Evolutionary conservation across 1,284 basidiomycete species (phyloP).

Genomic region (Taiwanofungus camphoratus): DNA sequence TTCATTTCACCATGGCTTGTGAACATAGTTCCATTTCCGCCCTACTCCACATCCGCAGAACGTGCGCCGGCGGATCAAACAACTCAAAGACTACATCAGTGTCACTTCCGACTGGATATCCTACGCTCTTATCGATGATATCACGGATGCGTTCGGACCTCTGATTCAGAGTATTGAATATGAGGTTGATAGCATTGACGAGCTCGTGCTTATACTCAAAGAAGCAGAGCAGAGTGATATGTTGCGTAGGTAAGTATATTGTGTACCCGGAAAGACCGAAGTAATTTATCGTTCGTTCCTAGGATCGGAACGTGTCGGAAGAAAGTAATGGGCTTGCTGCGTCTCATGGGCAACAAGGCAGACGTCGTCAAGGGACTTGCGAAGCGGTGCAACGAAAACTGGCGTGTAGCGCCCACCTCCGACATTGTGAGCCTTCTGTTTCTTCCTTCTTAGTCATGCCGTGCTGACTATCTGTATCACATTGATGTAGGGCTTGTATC

Average conservation of each 20-base stretch:
- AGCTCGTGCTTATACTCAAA: slow-evolving; percentile 95
- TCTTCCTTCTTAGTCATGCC: background rate
- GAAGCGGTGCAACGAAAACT: slow-evolving; percentile 98
- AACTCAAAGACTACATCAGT: slow-evolving; percentile 98
- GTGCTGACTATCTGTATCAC: background rate
- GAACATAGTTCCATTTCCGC: slow-evolving; percentile 89
- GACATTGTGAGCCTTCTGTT: slow-evolving; percentile 71
- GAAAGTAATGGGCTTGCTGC: slow-evolving; percentile 97
- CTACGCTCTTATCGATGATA: slow-evolving; percentile 99
- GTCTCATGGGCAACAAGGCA: slow-evolving; percentile 98
- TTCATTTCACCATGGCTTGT: background rate
- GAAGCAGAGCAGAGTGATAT: slow-evolving; percentile 80
- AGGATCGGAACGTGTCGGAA: slow-evolving; percentile 98
- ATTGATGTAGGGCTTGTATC: slow-evolving; percentile 74
- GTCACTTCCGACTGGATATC: slow-evolving; percentile 99
- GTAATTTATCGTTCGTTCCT: slow-evolving; percentile 7
- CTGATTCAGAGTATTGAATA: slow-evolving; percentile 99
- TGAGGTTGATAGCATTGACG: slow-evolving; percentile 98
- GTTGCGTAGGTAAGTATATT: slow-evolving; percentile 46
- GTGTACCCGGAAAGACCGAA: background rate
- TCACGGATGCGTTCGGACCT: slow-evolving; percentile 98
- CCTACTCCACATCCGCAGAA: slow-evolving; percentile 98
- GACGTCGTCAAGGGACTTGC: slow-evolving; percentile 99
- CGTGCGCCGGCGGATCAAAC: slow-evolving; percentile 96
- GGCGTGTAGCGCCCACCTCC: slow-evolving; percentile 95